Percentiles rank a stretch among this genome's conserved stretches.
phyloP scores from a whole-genome alignment of 768 basidiomycete genomes.

The Boletus reticuloceps region DNA sequence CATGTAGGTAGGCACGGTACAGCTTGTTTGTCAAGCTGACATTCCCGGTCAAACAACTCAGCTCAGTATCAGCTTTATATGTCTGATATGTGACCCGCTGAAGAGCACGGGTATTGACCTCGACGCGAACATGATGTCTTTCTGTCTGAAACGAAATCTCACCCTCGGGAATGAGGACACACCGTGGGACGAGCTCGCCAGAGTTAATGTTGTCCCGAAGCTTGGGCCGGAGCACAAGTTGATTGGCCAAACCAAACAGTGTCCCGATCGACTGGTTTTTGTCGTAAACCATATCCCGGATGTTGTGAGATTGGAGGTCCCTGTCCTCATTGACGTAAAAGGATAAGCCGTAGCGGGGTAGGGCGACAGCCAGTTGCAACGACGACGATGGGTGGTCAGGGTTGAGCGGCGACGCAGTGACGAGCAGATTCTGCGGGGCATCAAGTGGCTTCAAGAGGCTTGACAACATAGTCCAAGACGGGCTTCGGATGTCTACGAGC shows the following conservation, averaged over 20 bases:
- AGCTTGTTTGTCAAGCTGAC: slow-evolving; percentile 28
- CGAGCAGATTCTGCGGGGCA: slow-evolving; percentile 15
- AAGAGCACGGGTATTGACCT: slow-evolving; percentile 6
- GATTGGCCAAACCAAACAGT: slow-evolving; percentile 42
- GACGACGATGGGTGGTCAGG: neutral
- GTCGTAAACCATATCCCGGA: slow-evolving; percentile 44
- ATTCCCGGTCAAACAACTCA: slow-evolving; percentile 31
- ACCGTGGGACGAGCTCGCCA: slow-evolving; percentile 11
- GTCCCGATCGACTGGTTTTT: slow-evolving; percentile 39
- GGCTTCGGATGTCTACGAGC: slow-evolving; percentile 29
- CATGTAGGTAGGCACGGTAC: slow-evolving; percentile 43
- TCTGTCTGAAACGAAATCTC: slow-evolving; percentile 12
- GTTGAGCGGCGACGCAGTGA: slow-evolving; percentile 7
- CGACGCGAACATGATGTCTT: slow-evolving; percentile 16
- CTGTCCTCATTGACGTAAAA: slow-evolving; percentile 36
- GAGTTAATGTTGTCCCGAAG: neutral
- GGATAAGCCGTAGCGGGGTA: slow-evolving; percentile 42
- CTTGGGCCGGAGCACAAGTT: slow-evolving; percentile 39
- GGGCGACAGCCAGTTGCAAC: slow-evolving; percentile 23
- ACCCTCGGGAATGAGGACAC: slow-evolving; percentile 42
- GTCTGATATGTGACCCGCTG: slow-evolving; percentile 22
- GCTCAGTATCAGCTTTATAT: slow-evolving; percentile 30
- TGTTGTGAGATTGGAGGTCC: slow-evolving; percentile 39
- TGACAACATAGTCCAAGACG: slow-evolving; percentile 28
- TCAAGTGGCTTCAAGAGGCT: slow-evolving; percentile 26